A percentile compares a stretch with the other conserved stretches of the same genome.
These are phyloP conservation scores for Pythium graminicola DNA, from an alignment of 352 stramenopile genomes.

Conservation along the genomic window DNA sequence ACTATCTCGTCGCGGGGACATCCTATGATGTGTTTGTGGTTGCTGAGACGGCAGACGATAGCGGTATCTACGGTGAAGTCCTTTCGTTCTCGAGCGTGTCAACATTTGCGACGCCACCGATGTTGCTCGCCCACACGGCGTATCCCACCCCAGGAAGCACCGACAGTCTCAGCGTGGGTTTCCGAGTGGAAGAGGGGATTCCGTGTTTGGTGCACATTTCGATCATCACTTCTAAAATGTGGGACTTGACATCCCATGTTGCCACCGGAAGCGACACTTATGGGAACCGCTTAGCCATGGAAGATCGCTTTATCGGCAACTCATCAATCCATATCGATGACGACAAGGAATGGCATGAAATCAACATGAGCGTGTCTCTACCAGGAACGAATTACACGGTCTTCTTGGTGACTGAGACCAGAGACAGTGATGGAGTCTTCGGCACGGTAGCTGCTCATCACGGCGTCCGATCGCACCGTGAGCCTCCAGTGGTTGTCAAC, in stretches of 20 bases:
- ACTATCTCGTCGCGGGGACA: slow-evolving; percentile 53
- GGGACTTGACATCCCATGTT: slow-evolving; percentile 30
- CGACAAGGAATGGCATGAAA: slow-evolving; percentile 34
- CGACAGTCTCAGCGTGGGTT: slow-evolving; percentile 47
- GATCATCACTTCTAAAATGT: slow-evolving; percentile 37
- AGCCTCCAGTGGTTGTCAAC: slow-evolving; percentile 32
- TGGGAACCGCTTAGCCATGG: slow-evolving; percentile 56
- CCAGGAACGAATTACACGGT: slow-evolving; percentile 59
- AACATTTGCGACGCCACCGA: slow-evolving; percentile 58
- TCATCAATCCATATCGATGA: slow-evolving; percentile 30
- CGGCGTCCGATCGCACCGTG: slow-evolving; percentile 44
- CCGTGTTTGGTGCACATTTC: slow-evolving; percentile 55
- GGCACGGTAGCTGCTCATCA: slow-evolving; percentile 55
- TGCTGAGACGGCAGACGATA: slow-evolving; percentile 40
- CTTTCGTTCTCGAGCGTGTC: slow-evolving; percentile 35
- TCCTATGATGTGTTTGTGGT: slow-evolving; percentile 61
- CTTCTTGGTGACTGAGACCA: slow-evolving; percentile 69
- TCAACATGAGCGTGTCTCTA: slow-evolving; percentile 47
- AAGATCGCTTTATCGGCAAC: slow-evolving; percentile 45
- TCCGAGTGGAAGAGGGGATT: slow-evolving; percentile 41
- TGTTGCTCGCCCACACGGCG: slow-evolving; percentile 55
- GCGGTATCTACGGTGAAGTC: slow-evolving; percentile 55
- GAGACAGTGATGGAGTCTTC: slow-evolving; percentile 58
- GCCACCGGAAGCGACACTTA: slow-evolving; percentile 41
- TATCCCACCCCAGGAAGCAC: slow-evolving; percentile 50